These are phyloP conservation scores for Eucalyptus erythrocorys DNA, from an alignment of 345 rosid genomes.

Conservation along the genomic window DNA sequence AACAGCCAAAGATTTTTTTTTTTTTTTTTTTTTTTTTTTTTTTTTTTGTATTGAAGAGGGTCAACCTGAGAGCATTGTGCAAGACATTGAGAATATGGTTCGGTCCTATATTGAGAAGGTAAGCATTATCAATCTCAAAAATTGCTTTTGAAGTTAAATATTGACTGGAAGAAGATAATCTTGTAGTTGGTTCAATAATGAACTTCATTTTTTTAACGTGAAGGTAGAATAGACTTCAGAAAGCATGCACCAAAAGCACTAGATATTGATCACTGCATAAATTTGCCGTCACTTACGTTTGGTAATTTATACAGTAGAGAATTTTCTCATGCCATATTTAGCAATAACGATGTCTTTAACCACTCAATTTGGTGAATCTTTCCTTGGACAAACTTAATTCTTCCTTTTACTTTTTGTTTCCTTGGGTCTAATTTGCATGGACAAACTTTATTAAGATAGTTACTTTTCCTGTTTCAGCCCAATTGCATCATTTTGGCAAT, in stretches of 20 bases:
- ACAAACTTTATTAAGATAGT: neutral
- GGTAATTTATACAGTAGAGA: neutral
- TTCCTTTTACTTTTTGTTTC: neutral
- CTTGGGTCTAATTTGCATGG: neutral
- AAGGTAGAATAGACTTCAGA: neutral
- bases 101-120: slow-evolving; percentile 88
- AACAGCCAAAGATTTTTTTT: neutral
- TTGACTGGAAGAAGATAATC: neutral
- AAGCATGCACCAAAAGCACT: neutral
- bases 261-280: neutral
- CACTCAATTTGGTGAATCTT: neutral
- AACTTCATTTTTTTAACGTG: neutral
- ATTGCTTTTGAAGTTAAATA: neutral
- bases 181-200: neutral
- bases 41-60: slow-evolving; percentile 44
- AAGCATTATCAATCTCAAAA: neutral
- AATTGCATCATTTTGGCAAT: slow-evolving; percentile 89
- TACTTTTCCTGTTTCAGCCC: slow-evolving; percentile 46
- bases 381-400: neutral
- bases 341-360: neutral
- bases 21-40: neutral
- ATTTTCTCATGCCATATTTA: neutral
- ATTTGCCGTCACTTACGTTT: neutral
- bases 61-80: slow-evolving; percentile 84
- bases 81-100: slow-evolving; percentile 88